Evolutionary conservation across 768 basidiomycete genomes (phyloP).

Genomic region (Hygrocybe punicea): DNA sequence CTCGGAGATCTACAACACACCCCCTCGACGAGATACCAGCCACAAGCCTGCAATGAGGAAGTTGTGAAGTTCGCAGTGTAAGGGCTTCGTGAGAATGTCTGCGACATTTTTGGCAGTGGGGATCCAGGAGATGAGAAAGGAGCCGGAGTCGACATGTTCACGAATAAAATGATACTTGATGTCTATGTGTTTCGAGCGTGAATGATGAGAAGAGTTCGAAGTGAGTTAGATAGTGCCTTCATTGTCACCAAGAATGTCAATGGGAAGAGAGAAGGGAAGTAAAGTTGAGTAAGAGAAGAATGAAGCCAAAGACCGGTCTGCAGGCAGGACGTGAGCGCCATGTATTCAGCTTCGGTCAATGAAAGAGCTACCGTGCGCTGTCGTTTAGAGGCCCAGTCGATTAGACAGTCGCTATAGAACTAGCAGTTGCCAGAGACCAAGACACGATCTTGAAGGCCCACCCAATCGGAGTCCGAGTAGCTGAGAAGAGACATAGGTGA

Average conservation of each 20-base stretch:
- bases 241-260: slow-evolving; percentile 29
- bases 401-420: slow-evolving; percentile 23
- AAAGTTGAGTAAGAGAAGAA: slow-evolving; percentile 28
- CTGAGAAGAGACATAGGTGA: slow-evolving; percentile 7
- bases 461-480: slow-evolving; percentile 36
- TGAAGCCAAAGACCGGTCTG: no score
- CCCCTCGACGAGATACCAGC: no score
- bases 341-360: no score
- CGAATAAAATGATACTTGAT: slow-evolving; percentile 38
- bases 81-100: slow-evolving; percentile 41
- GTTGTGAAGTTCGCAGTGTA: slow-evolving; percentile 7
- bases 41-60: background rate
- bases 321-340: no score
- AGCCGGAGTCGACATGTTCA: slow-evolving; percentile 22
- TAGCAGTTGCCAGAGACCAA: slow-evolving; percentile 38
- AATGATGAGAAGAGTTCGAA: no score
- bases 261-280: slow-evolving; percentile 38
- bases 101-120: slow-evolving; percentile 34
- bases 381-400: slow-evolving; percentile 33
- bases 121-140: slow-evolving; percentile 26
- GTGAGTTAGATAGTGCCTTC: slow-evolving; percentile 17
- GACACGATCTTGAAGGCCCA: slow-evolving; percentile 21
- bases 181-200: slow-evolving; percentile 36
- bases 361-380: no score
- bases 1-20: no score